Evolutionary conservation across 2,329 filamentous ascomycete genomes (phyloP).

Genomic region (Cercospora sojina): DNA sequence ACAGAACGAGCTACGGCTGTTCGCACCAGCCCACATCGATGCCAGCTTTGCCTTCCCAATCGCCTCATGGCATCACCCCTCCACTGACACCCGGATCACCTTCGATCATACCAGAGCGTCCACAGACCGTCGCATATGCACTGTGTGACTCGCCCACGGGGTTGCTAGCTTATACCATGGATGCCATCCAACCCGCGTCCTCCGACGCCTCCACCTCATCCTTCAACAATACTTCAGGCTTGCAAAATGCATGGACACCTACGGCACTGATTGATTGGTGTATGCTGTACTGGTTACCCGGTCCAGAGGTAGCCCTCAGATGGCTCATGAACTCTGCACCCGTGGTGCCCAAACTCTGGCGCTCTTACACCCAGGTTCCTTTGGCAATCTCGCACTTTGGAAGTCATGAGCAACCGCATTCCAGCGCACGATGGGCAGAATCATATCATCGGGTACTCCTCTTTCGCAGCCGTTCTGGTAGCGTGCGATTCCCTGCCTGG

Average conservation of each 20-base stretch:
- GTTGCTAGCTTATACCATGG: conserved; percentile 55
- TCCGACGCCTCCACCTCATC: background rate
- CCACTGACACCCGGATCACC: conserved; percentile 23
- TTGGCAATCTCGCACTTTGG: conserved; percentile 45
- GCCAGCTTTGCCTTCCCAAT: conserved; percentile 3
- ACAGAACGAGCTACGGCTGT: conserved; percentile 25
- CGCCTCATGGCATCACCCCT: conserved; percentile 15
- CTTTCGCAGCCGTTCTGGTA: conserved; percentile 38
- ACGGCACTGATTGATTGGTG: conserved; percentile 61
- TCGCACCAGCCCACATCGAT: conserved; percentile 15
- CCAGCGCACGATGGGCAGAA: conserved; percentile 41
- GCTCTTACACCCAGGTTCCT: conserved; percentile 35
- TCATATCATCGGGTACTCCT: conserved; percentile 41
- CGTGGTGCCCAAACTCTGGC: conserved; percentile 31
- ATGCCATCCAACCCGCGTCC: conserved; percentile 25
- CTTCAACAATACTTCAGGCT: background rate
- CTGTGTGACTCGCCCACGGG: conserved; percentile 63
- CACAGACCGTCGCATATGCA: conserved; percentile 59
- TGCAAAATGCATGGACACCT: conserved; percentile 35
- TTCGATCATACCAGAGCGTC: conserved; percentile 34
- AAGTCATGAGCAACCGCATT: conserved; percentile 17
- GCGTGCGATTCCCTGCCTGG: conserved; percentile 40
- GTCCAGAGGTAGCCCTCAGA: conserved; percentile 60
- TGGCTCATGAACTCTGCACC: conserved; percentile 45
- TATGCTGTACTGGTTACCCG: conserved; percentile 65